Conservation (phyloP, 768 basidiomycete species). For the Boletus bicolor region DNA sequence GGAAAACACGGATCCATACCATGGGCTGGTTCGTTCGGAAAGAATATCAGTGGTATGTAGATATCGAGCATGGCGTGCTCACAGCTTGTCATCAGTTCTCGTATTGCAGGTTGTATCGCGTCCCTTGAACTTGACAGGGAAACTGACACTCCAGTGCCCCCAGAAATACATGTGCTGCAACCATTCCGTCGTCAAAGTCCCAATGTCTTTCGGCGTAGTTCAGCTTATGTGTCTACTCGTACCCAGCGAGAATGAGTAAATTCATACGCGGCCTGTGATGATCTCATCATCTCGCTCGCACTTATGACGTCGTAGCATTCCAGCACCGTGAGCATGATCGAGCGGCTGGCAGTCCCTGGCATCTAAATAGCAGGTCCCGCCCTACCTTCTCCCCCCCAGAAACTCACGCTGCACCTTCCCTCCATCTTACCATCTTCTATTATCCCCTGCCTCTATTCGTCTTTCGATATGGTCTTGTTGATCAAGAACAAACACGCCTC, state of each 20-base stretch:
- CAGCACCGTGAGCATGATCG: not conserved
- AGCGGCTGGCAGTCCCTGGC: not conserved
- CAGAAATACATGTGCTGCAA: too few relatives aligned
- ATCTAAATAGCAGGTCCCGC: not conserved
- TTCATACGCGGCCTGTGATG: not conserved
- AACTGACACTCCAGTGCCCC: not conserved
- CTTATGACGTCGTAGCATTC: not conserved
- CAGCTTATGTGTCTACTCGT: not conserved
- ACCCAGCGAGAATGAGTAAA: not conserved
- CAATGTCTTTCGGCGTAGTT: too few relatives aligned
- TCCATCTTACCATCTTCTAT: not conserved
- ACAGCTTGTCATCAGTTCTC: not conserved
- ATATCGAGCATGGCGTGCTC: not conserved
- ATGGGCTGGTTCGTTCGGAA: not conserved
- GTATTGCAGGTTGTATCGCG: not conserved
- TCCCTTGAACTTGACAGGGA: too few relatives aligned
- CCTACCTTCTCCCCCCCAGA: not conserved
- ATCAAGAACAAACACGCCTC: constrained; percentile 17
- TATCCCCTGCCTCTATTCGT: not conserved
- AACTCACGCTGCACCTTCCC: not conserved
- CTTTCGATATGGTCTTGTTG: constrained; percentile 14
- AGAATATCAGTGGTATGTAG: not conserved
- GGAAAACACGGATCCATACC: not conserved
- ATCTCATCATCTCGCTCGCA: not conserved
- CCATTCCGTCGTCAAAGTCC: not conserved